These are phyloP conservation scores for Umbelopsis vinacea DNA, from an alignment of 192 early-diverging fungal species.

Conservation along the genomic window DNA sequence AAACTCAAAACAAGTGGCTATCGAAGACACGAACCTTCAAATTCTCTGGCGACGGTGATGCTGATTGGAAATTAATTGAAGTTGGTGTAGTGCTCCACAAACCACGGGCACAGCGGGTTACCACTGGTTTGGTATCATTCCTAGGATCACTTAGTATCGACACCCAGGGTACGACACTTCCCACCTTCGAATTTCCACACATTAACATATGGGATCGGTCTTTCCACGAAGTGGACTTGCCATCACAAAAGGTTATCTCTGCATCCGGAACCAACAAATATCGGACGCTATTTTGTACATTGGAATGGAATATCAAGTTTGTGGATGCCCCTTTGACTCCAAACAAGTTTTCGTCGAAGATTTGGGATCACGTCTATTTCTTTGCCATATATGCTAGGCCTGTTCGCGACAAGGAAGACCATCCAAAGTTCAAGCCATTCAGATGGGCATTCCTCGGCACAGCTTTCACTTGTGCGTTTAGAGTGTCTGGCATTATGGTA, in stretches of 20 bases:
- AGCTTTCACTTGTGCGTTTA: slow-evolving; percentile 4
- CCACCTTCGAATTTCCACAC: background rate
- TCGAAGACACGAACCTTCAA: background rate
- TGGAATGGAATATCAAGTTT: slow-evolving; percentile 11
- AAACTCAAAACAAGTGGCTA: background rate
- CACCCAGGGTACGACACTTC: background rate
- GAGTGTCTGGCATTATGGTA: background rate
- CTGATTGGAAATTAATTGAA: background rate
- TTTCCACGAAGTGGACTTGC: background rate
- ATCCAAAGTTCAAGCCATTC: background rate
- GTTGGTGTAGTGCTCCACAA: slow-evolving; percentile 2
- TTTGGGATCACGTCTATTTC: background rate
- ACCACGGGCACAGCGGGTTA: background rate
- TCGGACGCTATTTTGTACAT: background rate
- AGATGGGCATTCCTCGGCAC: slow-evolving; percentile 4
- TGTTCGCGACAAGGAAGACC: background rate
- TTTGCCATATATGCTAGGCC: background rate
- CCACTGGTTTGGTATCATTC: background rate
- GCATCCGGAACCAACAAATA: too few relatives aligned
- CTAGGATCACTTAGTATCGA: background rate
- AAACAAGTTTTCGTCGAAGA: background rate
- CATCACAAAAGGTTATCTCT: background rate
- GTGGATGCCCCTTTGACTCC: background rate
- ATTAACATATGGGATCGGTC: background rate
- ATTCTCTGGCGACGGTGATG: background rate